Evolutionary conservation across 208 protist genomes (phyloP), one percentile per base, ranked within the genome.

Genomic region (Crithidia expoeki): DNA sequence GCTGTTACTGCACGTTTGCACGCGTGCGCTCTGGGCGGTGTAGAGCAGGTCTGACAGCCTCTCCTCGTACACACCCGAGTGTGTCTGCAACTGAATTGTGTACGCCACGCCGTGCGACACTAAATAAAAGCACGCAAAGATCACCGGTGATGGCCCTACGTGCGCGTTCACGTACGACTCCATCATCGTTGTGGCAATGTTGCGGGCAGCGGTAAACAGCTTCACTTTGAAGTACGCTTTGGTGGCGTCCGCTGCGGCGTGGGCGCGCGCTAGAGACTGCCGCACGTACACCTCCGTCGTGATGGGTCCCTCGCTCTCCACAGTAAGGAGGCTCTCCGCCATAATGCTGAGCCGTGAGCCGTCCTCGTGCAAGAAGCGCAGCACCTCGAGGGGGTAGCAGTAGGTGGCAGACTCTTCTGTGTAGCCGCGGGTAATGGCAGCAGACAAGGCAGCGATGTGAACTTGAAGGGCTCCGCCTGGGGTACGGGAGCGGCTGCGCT

Each of bases 181-280:
- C 78, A 92, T 84, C 47, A 86, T 74, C 0, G 81, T 92, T 28
- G 87, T 92, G 4, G 86, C 79, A 55, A 89, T 69, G 40, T 64
- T 79, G 42, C 64, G 72, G 14, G 87, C 83, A 3, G 70, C 38
- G 19, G 65, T 80, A 32, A 74, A 65, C n/a, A 81, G 61, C 27
- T 76, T 81, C 16, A 88, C 68, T n/a, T 85, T 81, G 60, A 89
- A 86, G 67, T 86, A 86, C 23, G 81, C 74, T 38, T 83, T 76
- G 4, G 67, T 55, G 9, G 33, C 55, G 47, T 81, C 69, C 5
- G 84, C 81, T 0, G 68, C 72, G 14, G 59, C 58, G 1, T 44
- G 59, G 11, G 74, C 74, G 4, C 68, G 74, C 12, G 62, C 61
- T 11, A 92, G 59, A 0, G 76, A 85, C 14, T 52, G 72, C 52